phyloP scores from a whole-genome alignment of 495 filamentous ascomycete genomes.

The Aspergillus ellipticus region DNA sequence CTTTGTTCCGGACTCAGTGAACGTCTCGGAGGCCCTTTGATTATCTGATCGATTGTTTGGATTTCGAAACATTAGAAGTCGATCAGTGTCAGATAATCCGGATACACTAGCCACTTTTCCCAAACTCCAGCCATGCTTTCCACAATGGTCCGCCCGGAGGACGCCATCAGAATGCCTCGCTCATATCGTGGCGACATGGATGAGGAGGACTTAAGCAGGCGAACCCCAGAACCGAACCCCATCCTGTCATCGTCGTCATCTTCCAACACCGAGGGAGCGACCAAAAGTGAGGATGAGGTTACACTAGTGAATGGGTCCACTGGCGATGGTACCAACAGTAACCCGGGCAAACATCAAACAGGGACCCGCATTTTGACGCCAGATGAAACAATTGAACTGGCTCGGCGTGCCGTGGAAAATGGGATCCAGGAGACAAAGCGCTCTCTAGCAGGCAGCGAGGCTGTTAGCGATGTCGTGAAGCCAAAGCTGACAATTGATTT shows the following conservation, averaged over 20 bases:
- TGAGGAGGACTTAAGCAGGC: slow-evolving; percentile 28
- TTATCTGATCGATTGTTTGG: slow-evolving; percentile 16
- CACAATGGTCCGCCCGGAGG: slow-evolving; percentile 39
- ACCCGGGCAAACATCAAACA: slow-evolving; percentile 18
- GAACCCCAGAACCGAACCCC: slow-evolving; percentile 22
- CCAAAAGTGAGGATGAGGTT: slow-evolving; percentile 29
- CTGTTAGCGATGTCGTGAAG: slow-evolving; percentile 65
- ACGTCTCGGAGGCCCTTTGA: slow-evolving; percentile 11
- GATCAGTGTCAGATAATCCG: neutral
- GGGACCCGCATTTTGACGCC: slow-evolving; percentile 29
- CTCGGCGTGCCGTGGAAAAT: slow-evolving; percentile 61
- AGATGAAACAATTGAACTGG: slow-evolving; percentile 53
- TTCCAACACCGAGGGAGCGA: slow-evolving; percentile 27
- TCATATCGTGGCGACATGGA: slow-evolving; percentile 31
- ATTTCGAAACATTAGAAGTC: neutral
- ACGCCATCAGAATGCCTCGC: slow-evolving; percentile 35
- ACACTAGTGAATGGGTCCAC: slow-evolving; percentile 30
- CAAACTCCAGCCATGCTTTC: slow-evolving; percentile 27
- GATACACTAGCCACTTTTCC: slow-evolving; percentile 4
- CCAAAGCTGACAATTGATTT: slow-evolving; percentile 84
- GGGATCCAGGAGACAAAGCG: slow-evolving; percentile 66
- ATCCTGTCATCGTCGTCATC: slow-evolving; percentile 21
- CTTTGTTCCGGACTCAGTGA: slow-evolving; percentile 13
- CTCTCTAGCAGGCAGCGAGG: slow-evolving; percentile 63
- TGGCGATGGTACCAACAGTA: slow-evolving; percentile 20